phyloP scores from a whole-genome alignment of 179 eudicot genomes.

The Spergularia azorica region DNA sequence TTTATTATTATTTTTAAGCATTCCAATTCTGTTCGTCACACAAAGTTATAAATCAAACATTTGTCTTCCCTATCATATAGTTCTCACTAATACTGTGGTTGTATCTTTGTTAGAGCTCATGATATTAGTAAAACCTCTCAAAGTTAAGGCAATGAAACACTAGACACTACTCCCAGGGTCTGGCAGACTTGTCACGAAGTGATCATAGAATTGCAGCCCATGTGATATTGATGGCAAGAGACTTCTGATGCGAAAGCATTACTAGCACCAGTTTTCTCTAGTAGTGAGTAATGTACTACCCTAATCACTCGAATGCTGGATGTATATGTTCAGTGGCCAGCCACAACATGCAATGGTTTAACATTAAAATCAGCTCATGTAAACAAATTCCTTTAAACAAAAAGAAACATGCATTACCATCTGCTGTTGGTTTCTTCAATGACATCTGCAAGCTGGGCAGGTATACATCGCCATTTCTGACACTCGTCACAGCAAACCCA shows the following conservation, averaged over 20 bases:
- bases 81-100: not conserved
- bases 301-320: not conserved
- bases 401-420: constrained; percentile 54
- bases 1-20: not conserved
- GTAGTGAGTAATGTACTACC: not conserved
- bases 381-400: not conserved
- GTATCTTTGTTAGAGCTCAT: not conserved
- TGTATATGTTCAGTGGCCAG: not conserved
- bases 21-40: not conserved
- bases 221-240: not conserved
- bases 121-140: not conserved
- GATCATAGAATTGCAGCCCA: too few species aligned
- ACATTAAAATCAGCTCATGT: constrained; percentile 1
- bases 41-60: not conserved
- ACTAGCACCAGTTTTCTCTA: constrained; percentile 3
- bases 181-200: too few species aligned
- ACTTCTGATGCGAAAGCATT: not conserved
- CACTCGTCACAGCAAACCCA: constrained; percentile 98
- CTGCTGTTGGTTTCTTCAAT: constrained; percentile 68
- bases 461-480: constrained; percentile 92
- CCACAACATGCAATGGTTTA: constrained; percentile 4
- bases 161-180: not conserved
- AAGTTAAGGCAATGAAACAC: not conserved
- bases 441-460: constrained; percentile 80
- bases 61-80: not conserved